These are phyloP conservation scores for Candida mattraensis DNA, from an alignment of 805 yeast species.

Conservation along the genomic window DNA sequence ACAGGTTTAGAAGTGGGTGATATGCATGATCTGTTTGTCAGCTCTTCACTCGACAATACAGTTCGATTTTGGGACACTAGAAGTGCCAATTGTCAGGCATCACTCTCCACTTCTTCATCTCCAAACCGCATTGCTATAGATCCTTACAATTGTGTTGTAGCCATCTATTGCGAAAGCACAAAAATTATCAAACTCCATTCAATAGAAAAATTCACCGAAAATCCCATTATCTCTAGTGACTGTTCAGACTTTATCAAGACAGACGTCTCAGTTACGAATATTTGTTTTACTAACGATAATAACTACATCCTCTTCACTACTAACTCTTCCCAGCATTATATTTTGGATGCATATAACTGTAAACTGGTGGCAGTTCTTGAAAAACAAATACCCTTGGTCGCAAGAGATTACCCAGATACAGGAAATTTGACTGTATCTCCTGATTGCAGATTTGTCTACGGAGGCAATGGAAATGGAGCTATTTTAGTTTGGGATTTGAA, in stretches of 20 bases:
- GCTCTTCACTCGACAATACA: conserved; percentile 74
- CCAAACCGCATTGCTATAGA: conserved; percentile 60
- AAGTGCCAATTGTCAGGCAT: conserved; percentile 63
- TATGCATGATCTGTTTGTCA: conserved; percentile 58
- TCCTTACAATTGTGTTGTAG: conserved; percentile 82
- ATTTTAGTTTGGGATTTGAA: conserved; percentile 52
- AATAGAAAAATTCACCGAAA: conserved; percentile 53
- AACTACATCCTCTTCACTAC: conserved; percentile 37
- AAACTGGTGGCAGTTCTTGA: conserved; percentile 34
- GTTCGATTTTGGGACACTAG: conserved; percentile 87
- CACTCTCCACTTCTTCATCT: conserved; percentile 47
- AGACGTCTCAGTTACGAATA: conserved; percentile 20
- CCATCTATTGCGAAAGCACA: conserved; percentile 50
- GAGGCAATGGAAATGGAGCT: conserved; percentile 58
- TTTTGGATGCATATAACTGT: conserved; percentile 17
- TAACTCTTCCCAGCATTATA: conserved; percentile 22
- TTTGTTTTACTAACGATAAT: conserved; percentile 47
- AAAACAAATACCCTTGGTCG: conserved; percentile 45
- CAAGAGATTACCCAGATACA: conserved; percentile 41
- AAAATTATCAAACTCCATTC: conserved; percentile 61
- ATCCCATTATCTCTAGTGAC: conserved; percentile 50
- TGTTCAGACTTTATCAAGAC: conserved; percentile 28
- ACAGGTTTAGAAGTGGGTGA: conserved; percentile 73
- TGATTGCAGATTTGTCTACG: conserved; percentile 61
- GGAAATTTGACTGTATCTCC: conserved; percentile 64